Conservation (phyloP, 2,329 filamentous ascomycete species). For the Ceratocystis ficicola region DNA sequence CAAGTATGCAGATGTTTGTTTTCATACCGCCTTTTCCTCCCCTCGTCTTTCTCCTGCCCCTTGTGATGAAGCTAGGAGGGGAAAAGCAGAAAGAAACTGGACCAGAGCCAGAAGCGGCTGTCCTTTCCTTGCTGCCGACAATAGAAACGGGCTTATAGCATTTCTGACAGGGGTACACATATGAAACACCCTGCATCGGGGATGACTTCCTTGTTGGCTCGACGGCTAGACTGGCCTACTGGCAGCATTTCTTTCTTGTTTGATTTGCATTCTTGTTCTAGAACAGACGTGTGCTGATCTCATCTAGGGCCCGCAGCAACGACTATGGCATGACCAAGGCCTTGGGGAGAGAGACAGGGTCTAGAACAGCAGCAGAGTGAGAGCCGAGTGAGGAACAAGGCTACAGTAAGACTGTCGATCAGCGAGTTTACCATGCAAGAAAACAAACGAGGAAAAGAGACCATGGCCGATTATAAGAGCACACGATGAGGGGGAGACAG, state of each 20-base stretch:
- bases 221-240: not conserved
- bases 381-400: not conserved
- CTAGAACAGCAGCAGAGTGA: not conserved
- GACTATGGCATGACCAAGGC: not conserved
- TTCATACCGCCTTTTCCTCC: not conserved
- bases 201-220: not conserved
- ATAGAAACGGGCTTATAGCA: not conserved
- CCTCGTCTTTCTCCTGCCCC: not conserved
- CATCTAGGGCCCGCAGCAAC: conserved; percentile 4
- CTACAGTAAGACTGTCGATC: not conserved
- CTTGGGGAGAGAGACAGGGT: not conserved
- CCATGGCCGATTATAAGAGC: not conserved
- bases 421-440: not conserved
- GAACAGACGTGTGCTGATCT: conserved; percentile 1
- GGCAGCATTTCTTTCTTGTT: not conserved
- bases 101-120: not conserved
- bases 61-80: not conserved
- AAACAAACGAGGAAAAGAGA: not conserved
- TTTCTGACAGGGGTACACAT: not conserved
- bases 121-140: not conserved
- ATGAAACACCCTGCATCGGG: conserved; percentile 2
- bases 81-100: not conserved
- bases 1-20: not conserved
- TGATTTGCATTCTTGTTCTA: conserved; percentile 7
- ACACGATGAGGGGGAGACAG: not conserved